Base-by-base conservation (phyloP, 768 basidiomycete species). In the Lactarius pseudohatsudake region DNA sequence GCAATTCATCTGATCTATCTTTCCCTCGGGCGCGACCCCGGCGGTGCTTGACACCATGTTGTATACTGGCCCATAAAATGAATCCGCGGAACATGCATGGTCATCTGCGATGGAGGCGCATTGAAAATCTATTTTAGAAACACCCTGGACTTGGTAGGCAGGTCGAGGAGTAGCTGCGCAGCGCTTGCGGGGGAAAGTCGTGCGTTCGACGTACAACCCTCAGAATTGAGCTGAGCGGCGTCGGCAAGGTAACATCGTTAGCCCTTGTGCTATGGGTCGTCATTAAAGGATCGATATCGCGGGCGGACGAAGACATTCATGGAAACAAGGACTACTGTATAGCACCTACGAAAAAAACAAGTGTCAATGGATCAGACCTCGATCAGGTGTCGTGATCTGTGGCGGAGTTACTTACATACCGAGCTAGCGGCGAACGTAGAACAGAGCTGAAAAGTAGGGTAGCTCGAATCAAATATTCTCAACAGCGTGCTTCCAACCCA, bases 241-340 rank as follows among this genome's bases (percentile, higher is more conserved):
- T 67, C 62, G 66, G 66, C 66, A 67, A 67, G 66, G 62, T 57
- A 54, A 67, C 66, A 56, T 56, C 11, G 57, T n/a, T 32, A 47
- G 30, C 2, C 22, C 28, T 55, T 59, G 62, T 26, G 18, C 47
- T 45, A 28, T 34, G 13, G 53, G 40, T n/a, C 59, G 32, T 26
- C 53, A 22, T 58, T 47, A 53, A 56, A 43, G 50, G 59, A 55
- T 55, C 22, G 57, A 43, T 30, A 63, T n/a, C 11, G 50, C 38
- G 50, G 47, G 43, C 36, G n/a, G 45, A 47, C 56, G 43, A n/a
- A 26, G 57, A 66, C 57, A 36, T 57, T 50, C 57, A 62, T 58
- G 57, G 57, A 66, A 62, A 66, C 65, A 62, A 59, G 43, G 59
- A 38, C 34, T 30, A 3, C 28, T 28, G 26, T 26, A 26, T 18